Evolutionary conservation across 306 rosid genomes (phyloP).

Genomic region (Hippophae gyantsensis): DNA sequence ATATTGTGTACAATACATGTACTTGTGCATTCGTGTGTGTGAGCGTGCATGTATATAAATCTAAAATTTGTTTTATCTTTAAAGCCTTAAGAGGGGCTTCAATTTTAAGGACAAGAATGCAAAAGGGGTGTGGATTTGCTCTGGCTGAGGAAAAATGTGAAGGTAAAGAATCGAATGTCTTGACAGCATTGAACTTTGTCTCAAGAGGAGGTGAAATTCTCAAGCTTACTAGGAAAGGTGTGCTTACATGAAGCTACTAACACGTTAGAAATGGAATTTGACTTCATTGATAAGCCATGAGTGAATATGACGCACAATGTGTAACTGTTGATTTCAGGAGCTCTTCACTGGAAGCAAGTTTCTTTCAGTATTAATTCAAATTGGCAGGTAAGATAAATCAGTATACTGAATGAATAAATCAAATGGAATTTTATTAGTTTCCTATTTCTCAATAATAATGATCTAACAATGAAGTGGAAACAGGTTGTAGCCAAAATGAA

Average conservation of each 20-base stretch:
- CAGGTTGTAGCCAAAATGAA: conserved; percentile 91
- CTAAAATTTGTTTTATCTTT: not conserved
- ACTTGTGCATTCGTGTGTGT: no score
- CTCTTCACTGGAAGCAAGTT: conserved; percentile 92
- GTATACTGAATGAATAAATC: not conserved
- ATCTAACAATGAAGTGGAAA: conserved; percentile 19
- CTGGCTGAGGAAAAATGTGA: conserved; percentile 55
- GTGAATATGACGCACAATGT: conserved; percentile 8
- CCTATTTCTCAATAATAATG: conserved; percentile 5
- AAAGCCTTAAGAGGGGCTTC: conserved; percentile 89
- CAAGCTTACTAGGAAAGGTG: conserved; percentile 96
- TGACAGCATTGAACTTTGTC: conserved; percentile 54
- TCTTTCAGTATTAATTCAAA: conserved; percentile 70
- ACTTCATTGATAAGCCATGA: conserved; percentile 3
- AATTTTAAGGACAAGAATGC: conserved; percentile 59
- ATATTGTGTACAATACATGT: no score
- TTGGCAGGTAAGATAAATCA: conserved; percentile 56
- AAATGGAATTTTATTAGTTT: not conserved
- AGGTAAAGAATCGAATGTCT: conserved; percentile 46
- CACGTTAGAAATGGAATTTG: not conserved
- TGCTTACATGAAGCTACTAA: conserved; percentile 2
- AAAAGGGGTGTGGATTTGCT: conserved; percentile 56
- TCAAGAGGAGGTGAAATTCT: conserved; percentile 80
- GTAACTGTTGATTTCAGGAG: conserved; percentile 49
- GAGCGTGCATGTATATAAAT: not conserved